These are phyloP conservation scores for Hyaloscypha bicolor DNA, from an alignment of 495 filamentous ascomycete species.

Conservation along the genomic window DNA sequence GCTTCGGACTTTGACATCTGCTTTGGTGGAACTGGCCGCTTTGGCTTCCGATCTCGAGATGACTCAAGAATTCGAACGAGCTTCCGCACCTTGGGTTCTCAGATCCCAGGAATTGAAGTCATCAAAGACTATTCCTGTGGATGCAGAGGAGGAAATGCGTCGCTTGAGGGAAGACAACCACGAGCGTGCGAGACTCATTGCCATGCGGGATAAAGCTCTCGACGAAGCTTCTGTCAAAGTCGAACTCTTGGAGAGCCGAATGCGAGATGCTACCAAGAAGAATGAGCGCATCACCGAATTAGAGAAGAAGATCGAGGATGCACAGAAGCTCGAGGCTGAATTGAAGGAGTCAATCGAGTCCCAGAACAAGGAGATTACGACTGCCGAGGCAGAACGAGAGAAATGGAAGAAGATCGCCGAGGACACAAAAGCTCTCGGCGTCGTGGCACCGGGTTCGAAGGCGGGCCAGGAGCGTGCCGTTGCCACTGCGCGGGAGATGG, in stretches of 20 bases:
- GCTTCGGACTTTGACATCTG: slow-evolving; percentile 63
- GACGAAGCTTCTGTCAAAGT: slow-evolving; percentile 85
- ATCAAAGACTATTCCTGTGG: slow-evolving; percentile 74
- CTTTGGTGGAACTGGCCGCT: slow-evolving; percentile 71
- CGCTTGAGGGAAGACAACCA: slow-evolving; percentile 73
- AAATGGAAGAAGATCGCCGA: slow-evolving; percentile 76
- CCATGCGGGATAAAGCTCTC: slow-evolving; percentile 64
- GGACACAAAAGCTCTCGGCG: slow-evolving; percentile 61
- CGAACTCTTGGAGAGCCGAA: slow-evolving; percentile 82
- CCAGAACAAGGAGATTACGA: slow-evolving; percentile 66
- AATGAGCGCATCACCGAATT: slow-evolving; percentile 63
- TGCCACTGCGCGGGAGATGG: slow-evolving; percentile 74
- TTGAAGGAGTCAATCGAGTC: slow-evolving; percentile 49
- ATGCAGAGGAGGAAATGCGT: slow-evolving; percentile 78
- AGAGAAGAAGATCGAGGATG: slow-evolving; percentile 59
- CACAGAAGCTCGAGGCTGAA: slow-evolving; percentile 54
- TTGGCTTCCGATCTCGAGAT: slow-evolving; percentile 74
- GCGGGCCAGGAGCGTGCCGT: slow-evolving; percentile 60
- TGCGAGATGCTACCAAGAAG: slow-evolving; percentile 77
- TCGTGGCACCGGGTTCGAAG: slow-evolving; percentile 41
- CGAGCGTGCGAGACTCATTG: slow-evolving; percentile 64
- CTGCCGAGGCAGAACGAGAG: slow-evolving; percentile 55
- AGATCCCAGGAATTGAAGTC: slow-evolving; percentile 75
- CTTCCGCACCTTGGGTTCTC: slow-evolving; percentile 79
- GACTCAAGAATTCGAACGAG: slow-evolving; percentile 83